These are phyloP conservation scores for Viridothelium virens DNA, from an alignment of 495 filamentous ascomycete genomes.

Conservation along the genomic window DNA sequence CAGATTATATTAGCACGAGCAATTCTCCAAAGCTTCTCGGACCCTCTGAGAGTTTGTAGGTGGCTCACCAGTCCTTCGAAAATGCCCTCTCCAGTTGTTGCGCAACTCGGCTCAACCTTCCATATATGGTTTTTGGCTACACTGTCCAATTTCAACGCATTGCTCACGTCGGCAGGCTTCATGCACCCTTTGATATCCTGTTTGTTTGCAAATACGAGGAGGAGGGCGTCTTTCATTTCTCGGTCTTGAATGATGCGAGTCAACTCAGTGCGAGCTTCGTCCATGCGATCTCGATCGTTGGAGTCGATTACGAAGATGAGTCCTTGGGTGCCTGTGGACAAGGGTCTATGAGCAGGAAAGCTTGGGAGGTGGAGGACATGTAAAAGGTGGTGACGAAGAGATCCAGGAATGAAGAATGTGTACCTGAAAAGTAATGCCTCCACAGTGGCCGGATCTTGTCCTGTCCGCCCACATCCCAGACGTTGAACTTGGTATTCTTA, in stretches of 20 bases:
- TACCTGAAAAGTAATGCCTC: slow-evolving; percentile 97
- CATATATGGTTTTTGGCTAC: slow-evolving; percentile 82
- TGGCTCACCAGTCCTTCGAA: slow-evolving; percentile 77
- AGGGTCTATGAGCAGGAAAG: slow-evolving; percentile 2
- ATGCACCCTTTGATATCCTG: slow-evolving; percentile 83
- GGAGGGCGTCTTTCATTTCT: slow-evolving; percentile 93
- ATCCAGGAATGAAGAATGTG: neutral
- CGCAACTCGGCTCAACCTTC: slow-evolving; percentile 94
- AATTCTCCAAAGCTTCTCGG: neutral
- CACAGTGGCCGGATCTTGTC: slow-evolving; percentile 98
- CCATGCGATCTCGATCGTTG: slow-evolving; percentile 73
- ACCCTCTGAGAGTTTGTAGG: neutral
- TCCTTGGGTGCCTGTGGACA: slow-evolving; percentile 71
- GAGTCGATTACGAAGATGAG: slow-evolving; percentile 98
- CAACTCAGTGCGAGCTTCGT: slow-evolving; percentile 82
- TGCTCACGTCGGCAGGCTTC: slow-evolving; percentile 77
- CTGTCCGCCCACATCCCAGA: slow-evolving; percentile 99
- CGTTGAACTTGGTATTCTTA: slow-evolving; percentile 99
- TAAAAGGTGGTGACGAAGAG: neutral
- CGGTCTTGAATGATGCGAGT: slow-evolving; percentile 93
- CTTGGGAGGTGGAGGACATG: neutral
- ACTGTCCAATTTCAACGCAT: slow-evolving; percentile 72
- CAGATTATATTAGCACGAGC: neutral
- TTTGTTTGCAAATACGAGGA: slow-evolving; percentile 97
- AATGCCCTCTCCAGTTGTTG: slow-evolving; percentile 86